A percentile compares a stretch with the other conserved stretches of the same genome.
phyloP scores from a whole-genome alignment of 163 green algal genomes.

The Chlamydomonas reinhardtii region DNA sequence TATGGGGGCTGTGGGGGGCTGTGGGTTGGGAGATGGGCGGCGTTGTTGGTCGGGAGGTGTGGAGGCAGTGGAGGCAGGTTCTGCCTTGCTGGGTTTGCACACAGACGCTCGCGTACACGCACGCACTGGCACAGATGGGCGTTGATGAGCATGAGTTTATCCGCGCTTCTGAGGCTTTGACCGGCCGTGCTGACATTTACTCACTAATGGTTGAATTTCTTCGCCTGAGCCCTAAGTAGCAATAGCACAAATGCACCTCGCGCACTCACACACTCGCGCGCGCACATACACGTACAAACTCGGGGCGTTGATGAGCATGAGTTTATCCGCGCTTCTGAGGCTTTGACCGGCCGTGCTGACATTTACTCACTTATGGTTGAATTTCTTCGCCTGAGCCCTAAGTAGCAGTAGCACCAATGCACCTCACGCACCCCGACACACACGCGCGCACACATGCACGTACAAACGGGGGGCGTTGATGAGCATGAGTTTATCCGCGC shows the following conservation, averaged over 20 bases:
- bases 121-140: background rate
- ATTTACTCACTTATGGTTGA: background rate
- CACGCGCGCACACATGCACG: background rate
- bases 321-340: slow-evolving; percentile 20
- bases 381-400: slow-evolving; percentile 12
- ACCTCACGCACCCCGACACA: no score
- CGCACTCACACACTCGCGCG: no score
- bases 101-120: background rate
- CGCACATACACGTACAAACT: background rate
- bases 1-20: no score
- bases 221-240: background rate
- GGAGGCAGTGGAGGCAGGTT: no score
- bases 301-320: background rate
- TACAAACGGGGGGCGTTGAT: background rate
- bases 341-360: background rate
- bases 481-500: slow-evolving; percentile 11
- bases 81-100: no score
- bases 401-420: no score
- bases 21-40: no score
- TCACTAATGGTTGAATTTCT: slow-evolving; percentile 15
- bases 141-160: slow-evolving; percentile 6
- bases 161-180: slow-evolving; percentile 2
- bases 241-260: no score
- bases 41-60: no score
- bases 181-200: background rate